Conservation (phyloP, 495 filamentous ascomycete species). For the Bathelium albidoporum region DNA sequence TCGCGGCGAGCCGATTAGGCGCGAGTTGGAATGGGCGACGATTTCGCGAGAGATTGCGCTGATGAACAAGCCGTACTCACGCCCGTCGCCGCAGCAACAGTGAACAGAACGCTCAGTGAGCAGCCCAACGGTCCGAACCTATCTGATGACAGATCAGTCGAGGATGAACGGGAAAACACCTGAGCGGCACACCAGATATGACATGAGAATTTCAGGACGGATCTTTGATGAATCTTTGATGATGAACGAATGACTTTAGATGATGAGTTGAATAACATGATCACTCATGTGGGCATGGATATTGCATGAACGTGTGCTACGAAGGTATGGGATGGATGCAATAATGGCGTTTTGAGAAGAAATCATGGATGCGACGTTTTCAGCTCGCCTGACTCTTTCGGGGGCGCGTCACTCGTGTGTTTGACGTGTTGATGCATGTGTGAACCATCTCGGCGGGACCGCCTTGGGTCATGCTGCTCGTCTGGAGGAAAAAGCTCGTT, state of each 20-base stretch:
- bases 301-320: not conserved
- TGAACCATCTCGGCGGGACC: slow-evolving; percentile 4
- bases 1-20: slow-evolving; percentile 40
- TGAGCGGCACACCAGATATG: too few relatives aligned
- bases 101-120: not conserved
- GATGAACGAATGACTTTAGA: not conserved
- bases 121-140: not conserved
- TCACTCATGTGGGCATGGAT: not conserved
- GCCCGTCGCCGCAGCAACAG: too few relatives aligned
- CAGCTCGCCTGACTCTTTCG: not conserved
- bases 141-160: too few relatives aligned
- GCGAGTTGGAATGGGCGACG: slow-evolving; percentile 85
- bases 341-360: not conserved
- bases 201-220: not conserved
- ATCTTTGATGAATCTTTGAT: not conserved
- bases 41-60: slow-evolving; percentile 82
- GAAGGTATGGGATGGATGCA: not conserved
- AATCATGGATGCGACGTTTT: not conserved
- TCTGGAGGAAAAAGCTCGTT: not conserved
- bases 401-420: not conserved
- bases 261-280: not conserved
- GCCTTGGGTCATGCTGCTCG: not conserved
- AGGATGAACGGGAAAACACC: too few relatives aligned
- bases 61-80: slow-evolving; percentile 86
- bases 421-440: slow-evolving; percentile 1